A percentile compares a stretch with the other conserved stretches of the same genome.
These are phyloP conservation scores for Selaginella moellendorffii DNA, from an alignment of 75 land plant species.

Conservation along the genomic window DNA sequence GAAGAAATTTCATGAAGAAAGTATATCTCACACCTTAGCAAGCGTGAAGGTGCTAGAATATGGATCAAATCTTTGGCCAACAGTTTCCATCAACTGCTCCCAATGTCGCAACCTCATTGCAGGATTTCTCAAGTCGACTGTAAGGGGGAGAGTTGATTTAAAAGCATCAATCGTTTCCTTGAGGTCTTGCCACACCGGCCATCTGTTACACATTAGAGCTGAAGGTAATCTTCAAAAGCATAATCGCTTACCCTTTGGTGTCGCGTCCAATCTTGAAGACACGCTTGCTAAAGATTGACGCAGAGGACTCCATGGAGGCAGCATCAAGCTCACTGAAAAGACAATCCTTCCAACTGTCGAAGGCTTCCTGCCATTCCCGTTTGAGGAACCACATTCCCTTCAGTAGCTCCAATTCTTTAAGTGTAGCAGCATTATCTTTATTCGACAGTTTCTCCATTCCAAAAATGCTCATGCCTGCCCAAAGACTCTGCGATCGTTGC, in stretches of 20 bases:
- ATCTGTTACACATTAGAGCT: conserved; percentile 12
- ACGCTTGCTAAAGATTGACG: conserved; percentile 20
- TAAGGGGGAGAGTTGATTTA: conserved; percentile 22
- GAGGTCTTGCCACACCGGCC: conserved; percentile 19
- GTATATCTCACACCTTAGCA: conserved; percentile 15
- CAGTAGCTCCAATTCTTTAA: conserved; percentile 20
- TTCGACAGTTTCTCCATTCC: conserved; percentile 28
- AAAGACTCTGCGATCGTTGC: conserved; percentile 14
- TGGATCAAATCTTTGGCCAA: conserved; percentile 23
- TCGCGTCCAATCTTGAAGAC: conserved; percentile 28
- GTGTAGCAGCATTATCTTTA: conserved; percentile 23
- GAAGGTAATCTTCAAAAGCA: background rate
- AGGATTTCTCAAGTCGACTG: conserved; percentile 25
- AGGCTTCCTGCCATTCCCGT: conserved; percentile 26
- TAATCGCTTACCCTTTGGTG: conserved; percentile 15
- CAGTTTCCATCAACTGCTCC: conserved; percentile 23
- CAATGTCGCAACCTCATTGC: conserved; percentile 25
- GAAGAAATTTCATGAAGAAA: background rate
- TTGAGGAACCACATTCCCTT: conserved; percentile 21
- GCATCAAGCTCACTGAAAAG: conserved; percentile 25
- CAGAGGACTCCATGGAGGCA: conserved; percentile 20
- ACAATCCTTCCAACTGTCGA: conserved; percentile 29
- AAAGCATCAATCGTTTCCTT: conserved; percentile 27
- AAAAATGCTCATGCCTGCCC: conserved; percentile 27
- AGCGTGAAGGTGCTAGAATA: conserved; percentile 18